These are phyloP conservation scores for Nakazawaea sp. DNA, from an alignment of 805 yeast species.

Conservation along the genomic window DNA sequence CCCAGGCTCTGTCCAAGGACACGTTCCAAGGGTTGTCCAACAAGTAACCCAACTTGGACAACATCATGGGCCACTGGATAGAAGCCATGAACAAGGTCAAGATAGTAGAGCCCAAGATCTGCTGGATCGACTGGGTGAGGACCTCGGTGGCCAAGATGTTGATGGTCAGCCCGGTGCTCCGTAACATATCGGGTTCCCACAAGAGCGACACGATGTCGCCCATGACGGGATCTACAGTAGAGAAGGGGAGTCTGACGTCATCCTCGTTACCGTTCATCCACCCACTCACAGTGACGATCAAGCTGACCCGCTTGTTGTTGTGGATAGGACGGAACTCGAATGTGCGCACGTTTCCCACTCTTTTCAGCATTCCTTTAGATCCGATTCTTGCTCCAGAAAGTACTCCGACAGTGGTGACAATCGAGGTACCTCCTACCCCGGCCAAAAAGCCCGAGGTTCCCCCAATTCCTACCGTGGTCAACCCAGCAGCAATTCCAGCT, in stretches of 20 bases:
- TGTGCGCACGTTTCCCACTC: constrained; percentile 89
- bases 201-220: constrained; percentile 88
- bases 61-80: constrained; percentile 84
- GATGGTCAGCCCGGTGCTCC: constrained; percentile 94
- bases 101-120: constrained; percentile 86
- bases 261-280: constrained; percentile 96
- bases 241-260: constrained; percentile 93
- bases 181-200: constrained; percentile 98
- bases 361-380: constrained; percentile 69
- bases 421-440: constrained; percentile 94
- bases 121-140: constrained; percentile 88
- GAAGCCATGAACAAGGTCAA: constrained; percentile 89
- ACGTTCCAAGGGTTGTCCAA: constrained; percentile 98
- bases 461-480: constrained; percentile 87
- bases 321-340: constrained; percentile 92
- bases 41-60: constrained; percentile 81
- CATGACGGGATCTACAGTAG: constrained; percentile 96
- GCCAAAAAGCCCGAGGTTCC: constrained; percentile 94
- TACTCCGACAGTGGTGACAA: constrained; percentile 88
- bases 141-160: constrained; percentile 91
- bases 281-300: constrained; percentile 87
- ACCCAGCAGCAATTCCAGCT: constrained; percentile 96
- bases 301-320: constrained; percentile 80
- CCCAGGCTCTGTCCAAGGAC: constrained; percentile 94
- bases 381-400: constrained; percentile 91